phyloP scores from a whole-genome alignment of 305 asterid species.

The Fraxinus sp. region DNA sequence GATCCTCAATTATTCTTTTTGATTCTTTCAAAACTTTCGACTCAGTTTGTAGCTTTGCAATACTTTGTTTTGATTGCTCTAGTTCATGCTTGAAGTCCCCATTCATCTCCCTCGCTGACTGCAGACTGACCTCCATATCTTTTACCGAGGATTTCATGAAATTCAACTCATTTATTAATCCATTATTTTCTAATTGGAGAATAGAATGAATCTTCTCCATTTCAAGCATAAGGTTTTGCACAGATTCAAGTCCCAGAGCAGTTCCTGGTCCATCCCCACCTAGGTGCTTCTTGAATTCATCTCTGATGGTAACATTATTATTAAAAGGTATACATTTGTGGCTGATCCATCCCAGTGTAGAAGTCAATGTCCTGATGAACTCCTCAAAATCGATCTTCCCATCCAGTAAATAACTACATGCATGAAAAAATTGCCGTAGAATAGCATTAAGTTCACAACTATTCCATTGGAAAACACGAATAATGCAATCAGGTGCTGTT shows the following conservation, averaged over 20 bases:
- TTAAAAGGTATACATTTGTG: slow-evolving; percentile 27
- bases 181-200: slow-evolving; percentile 44
- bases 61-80: slow-evolving; percentile 33
- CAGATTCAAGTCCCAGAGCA: slow-evolving; percentile 43
- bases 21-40: slow-evolving; percentile 46
- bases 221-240: slow-evolving; percentile 50
- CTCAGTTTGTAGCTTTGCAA: slow-evolving; percentile 37
- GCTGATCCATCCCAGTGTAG: slow-evolving; percentile 41
- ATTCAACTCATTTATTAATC: slow-evolving; percentile 45
- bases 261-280: slow-evolving; percentile 54
- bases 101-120: slow-evolving; percentile 23
- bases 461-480: slow-evolving; percentile 46
- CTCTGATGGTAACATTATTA: slow-evolving; percentile 28
- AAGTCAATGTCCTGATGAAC: slow-evolving; percentile 33
- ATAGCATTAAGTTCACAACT: slow-evolving; percentile 26
- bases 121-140: slow-evolving; percentile 30
- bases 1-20: slow-evolving; percentile 50
- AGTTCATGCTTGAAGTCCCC: slow-evolving; percentile 33
- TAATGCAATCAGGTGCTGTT: slow-evolving; percentile 18
- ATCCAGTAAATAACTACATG: slow-evolving; percentile 36
- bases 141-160: slow-evolving; percentile 25
- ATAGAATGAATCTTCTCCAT: slow-evolving; percentile 48
- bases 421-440: slow-evolving; percentile 29
- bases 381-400: slow-evolving; percentile 39
- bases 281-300: slow-evolving; percentile 48